Percentiles rank a stretch among this genome's conserved stretches.
Conservation (phyloP, 2,329 filamentous ascomycete species). For the Arachnopeziza araneosa region DNA sequence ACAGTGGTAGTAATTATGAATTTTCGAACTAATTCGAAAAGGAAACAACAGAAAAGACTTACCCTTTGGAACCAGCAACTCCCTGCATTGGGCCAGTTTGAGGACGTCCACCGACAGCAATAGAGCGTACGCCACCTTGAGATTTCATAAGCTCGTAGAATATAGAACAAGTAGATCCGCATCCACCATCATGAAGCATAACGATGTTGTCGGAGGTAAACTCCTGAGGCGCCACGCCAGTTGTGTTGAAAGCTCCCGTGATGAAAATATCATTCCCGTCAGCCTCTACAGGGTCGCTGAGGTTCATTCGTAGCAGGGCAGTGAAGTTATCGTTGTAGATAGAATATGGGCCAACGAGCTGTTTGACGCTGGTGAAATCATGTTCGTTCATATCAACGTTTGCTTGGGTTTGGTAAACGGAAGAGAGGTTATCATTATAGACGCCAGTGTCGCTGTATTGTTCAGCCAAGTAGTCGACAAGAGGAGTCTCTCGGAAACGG, state of each 20-base stretch:
- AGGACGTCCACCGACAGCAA: constrained; percentile 45
- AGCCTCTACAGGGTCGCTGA: constrained; percentile 5
- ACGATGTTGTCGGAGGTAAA: constrained; percentile 37
- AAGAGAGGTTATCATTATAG: not conserved
- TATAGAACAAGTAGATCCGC: constrained; percentile 52
- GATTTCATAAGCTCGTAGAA: constrained; percentile 50
- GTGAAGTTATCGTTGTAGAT: constrained; percentile 16
- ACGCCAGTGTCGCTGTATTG: not conserved
- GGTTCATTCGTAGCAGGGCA: not conserved
- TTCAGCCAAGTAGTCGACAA: not conserved
- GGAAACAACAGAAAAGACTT: not conserved
- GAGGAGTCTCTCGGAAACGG: constrained; percentile 14
- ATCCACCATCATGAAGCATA: constrained; percentile 49
- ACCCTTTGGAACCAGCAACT: constrained; percentile 49
- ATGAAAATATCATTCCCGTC: constrained; percentile 13
- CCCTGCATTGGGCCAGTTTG: constrained; percentile 45
- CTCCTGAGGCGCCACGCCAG: constrained; percentile 16
- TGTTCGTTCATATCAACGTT: not conserved
- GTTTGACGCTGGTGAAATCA: constrained; percentile 1
- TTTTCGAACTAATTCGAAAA: no score
- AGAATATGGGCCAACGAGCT: constrained; percentile 8
- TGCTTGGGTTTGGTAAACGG: not conserved
- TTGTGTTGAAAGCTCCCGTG: constrained; percentile 23
- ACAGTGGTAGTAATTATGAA: no score
- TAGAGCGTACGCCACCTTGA: constrained; percentile 47